Evolutionary conservation across 1,139 yeast genomes (phyloP), one percentile per base, ranked within the genome.

Genomic region (Zygosaccharomyces sapae): DNA sequence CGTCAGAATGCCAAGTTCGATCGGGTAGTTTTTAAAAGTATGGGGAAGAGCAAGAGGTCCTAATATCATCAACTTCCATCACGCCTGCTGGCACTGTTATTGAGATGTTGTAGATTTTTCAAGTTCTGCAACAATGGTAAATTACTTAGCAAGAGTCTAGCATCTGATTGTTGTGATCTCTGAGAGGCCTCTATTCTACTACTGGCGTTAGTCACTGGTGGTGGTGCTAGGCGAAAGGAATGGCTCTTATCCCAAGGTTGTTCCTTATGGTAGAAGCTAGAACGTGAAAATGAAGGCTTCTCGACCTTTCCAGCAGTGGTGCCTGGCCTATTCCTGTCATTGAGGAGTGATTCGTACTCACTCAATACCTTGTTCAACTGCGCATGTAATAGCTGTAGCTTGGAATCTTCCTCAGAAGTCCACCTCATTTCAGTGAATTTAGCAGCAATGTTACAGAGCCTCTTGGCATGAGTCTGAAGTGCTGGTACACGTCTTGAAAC

Each of bases 111-210:
- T 30, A 54, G 43, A 38, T 54, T 54, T 13, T 48, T 42, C 31
- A 54, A 43, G 42, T 54, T 52, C 43, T 54, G 55, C 20, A 54
- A 50, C 39, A 54, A 34, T 31, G 50, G 54, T 19, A 53, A 19
- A 41, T 50, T 46, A 31, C 44, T 48, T 9, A 51, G 43, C n/a
- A 49, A 27, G 37, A 48, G 34, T 18, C 43, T 42, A 20, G 47
- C 33, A 12, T 46, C 30, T 5, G 25, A 42, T 20, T 25, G 22
- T 12, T 33, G 33, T 24, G 36, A 41, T 16, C 27, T 8, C n/a
- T 29, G 45, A 4, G 34, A 7, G 1, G 45, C 16, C 13, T 38
- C 7, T 8, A 31, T 13, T 34, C n/a, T 7, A 19, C 34, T 31
- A 31, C 20, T 27, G 18, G 30, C 41, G 12, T 40, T 48, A 20